Evolutionary conservation across 164 flowering plant species (phyloP).

Genomic region (Saururus chinensis): DNA sequence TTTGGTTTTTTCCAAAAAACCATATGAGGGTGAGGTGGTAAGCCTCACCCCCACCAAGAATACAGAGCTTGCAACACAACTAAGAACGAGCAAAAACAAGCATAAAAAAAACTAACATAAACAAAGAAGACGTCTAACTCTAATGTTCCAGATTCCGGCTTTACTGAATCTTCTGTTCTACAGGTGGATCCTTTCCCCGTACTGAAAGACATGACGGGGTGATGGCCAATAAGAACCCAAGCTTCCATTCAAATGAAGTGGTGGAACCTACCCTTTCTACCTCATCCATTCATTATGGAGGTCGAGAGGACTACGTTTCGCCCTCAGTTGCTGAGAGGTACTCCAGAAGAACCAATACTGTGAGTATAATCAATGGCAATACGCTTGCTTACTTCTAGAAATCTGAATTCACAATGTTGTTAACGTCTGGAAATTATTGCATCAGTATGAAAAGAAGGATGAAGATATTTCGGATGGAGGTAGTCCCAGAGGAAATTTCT

Average conservation of each 20-base stretch:
- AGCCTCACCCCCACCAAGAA: no score
- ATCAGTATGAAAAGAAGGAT: conserved; percentile 46
- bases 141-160: no score
- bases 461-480: conserved; percentile 43
- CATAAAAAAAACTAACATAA: no score
- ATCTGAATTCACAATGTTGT: neutral
- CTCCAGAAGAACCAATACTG: conserved; percentile 28
- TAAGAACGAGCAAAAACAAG: no score
- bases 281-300: conserved; percentile 83
- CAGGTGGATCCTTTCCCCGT: conserved; percentile 10
- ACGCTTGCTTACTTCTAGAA: no score
- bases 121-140: no score
- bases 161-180: conserved; percentile 1
- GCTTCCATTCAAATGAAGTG: conserved; percentile 27
- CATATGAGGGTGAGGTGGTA: no score
- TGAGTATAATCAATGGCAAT: no score
- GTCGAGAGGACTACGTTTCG: conserved; percentile 50
- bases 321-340: conserved; percentile 21
- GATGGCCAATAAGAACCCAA: conserved; percentile 21
- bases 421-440: neutral
- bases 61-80: no score
- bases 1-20: no score
- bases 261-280: conserved; percentile 50
- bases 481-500: conserved; percentile 72
- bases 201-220: conserved; percentile 12